Percentiles rank a stretch among this genome's conserved stretches.
Evolutionary conservation across 345 rosid species (phyloP).

Genomic region (Lepidium aucheri): DNA sequence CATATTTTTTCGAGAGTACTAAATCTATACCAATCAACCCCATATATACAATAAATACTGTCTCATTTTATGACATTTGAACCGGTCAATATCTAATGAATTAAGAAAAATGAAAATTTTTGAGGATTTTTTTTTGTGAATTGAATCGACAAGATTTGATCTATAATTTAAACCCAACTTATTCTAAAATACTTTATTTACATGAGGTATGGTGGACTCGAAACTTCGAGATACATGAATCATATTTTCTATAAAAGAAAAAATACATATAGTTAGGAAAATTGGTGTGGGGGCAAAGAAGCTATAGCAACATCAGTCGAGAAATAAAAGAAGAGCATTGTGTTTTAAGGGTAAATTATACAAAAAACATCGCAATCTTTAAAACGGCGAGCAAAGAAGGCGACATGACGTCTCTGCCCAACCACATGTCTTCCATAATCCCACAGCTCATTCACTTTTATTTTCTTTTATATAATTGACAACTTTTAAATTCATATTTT

Average conservation of each 20-base stretch:
- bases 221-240: too few relatives aligned
- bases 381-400: slow-evolving; percentile 20
- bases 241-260: background rate
- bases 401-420: slow-evolving; percentile 32
- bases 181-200: too few relatives aligned
- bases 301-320: slow-evolving; percentile 16
- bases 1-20: too few relatives aligned
- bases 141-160: too few relatives aligned
- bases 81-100: too few relatives aligned
- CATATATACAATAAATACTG: too few relatives aligned
- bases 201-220: too few relatives aligned
- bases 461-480: slow-evolving; percentile 8
- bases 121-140: too few relatives aligned
- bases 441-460: slow-evolving; percentile 26
- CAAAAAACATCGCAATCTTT: slow-evolving; percentile 26
- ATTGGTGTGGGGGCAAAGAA: slow-evolving; percentile 7
- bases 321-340: slow-evolving; percentile 7
- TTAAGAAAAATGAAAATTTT: too few relatives aligned
- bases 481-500: slow-evolving; percentile 3
- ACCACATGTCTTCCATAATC: slow-evolving; percentile 33
- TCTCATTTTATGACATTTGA: too few relatives aligned
- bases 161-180: too few relatives aligned
- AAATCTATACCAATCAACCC: too few relatives aligned
- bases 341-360: slow-evolving; percentile 12
- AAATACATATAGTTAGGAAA: background rate